These are phyloP conservation scores for Boletellus ananas DNA, from an alignment of 768 basidiomycete genomes.

Conservation along the genomic window DNA sequence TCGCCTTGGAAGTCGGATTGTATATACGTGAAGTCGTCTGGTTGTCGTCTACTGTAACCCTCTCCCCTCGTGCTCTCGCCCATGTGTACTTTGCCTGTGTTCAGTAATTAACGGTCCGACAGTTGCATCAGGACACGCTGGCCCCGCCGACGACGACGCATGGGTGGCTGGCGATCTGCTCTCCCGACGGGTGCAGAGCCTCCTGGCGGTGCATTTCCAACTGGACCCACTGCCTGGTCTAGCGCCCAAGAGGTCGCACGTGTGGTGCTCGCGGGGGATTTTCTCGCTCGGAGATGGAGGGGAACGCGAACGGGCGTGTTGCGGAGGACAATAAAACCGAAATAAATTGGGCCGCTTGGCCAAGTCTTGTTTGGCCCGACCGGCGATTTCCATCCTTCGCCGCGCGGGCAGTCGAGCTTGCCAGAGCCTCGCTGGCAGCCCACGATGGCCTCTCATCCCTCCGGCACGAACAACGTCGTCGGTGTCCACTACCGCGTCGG, in stretches of 20 bases:
- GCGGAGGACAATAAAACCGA: slow-evolving; percentile 6
- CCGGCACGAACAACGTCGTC: slow-evolving; percentile 73
- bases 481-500: slow-evolving; percentile 98
- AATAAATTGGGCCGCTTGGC: background rate
- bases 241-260: too few species aligned
- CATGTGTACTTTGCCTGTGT: slow-evolving; percentile 21
- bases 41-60: slow-evolving; percentile 20
- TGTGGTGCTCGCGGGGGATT: background rate
- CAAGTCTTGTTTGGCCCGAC: slow-evolving; percentile 24
- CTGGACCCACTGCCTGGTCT: too few species aligned
- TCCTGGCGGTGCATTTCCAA: too few species aligned
- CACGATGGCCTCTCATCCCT: slow-evolving; percentile 53
- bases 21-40: slow-evolving; percentile 13
- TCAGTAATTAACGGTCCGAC: background rate
- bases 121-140: too few species aligned
- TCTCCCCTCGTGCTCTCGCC: background rate
- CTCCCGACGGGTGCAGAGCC: too few species aligned
- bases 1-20: slow-evolving; percentile 8
- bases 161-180: too few species aligned
- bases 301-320: slow-evolving; percentile 10
- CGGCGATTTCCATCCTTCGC: slow-evolving; percentile 30
- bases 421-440: background rate
- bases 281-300: slow-evolving; percentile 8
- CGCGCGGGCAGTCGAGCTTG: too few species aligned
- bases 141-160: too few species aligned